Conservation (phyloP, 768 basidiomycete genomes). For the Agrocybe chaxingu region DNA sequence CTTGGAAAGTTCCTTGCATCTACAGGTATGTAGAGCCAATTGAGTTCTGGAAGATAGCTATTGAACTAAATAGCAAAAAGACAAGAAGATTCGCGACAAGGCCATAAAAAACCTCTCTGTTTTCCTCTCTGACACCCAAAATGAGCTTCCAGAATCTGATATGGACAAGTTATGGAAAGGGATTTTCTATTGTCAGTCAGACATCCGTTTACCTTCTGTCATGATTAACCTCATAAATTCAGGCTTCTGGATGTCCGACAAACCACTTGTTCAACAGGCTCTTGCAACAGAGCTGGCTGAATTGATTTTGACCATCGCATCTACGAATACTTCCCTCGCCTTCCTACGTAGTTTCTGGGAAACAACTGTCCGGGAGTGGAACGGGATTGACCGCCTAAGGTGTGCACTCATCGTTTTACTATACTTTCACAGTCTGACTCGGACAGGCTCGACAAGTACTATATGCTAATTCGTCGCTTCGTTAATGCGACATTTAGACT, state of each 20-base stretch:
- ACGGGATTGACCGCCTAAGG: slow-evolving; percentile 87
- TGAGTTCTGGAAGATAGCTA: background rate
- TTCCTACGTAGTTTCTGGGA: slow-evolving; percentile 93
- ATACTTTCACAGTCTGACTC: slow-evolving; percentile 1
- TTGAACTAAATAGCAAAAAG: slow-evolving; percentile 36
- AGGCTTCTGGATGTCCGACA: slow-evolving; percentile 99
- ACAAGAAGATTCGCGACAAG: slow-evolving; percentile 90
- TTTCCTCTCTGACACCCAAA: slow-evolving; percentile 72
- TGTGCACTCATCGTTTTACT: slow-evolving; percentile 29
- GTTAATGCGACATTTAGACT: slow-evolving; percentile 83
- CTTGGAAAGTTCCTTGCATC: slow-evolving; percentile 91
- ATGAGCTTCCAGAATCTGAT: slow-evolving; percentile 66
- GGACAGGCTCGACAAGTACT: slow-evolving; percentile 92
- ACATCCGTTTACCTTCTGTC: background rate
- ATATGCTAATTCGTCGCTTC: slow-evolving; percentile 89
- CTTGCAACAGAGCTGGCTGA: slow-evolving; percentile 85
- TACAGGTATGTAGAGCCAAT: slow-evolving; percentile 55
- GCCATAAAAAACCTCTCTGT: slow-evolving; percentile 76
- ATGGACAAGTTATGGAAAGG: slow-evolving; percentile 97
- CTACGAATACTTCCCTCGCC: slow-evolving; percentile 53
- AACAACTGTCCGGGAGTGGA: slow-evolving; percentile 89
- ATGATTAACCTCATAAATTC: background rate
- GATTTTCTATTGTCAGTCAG: slow-evolving; percentile 83
- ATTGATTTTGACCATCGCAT: slow-evolving; percentile 66
- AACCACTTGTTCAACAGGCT: slow-evolving; percentile 92